Conservation (phyloP, 805 yeast species). For the Phaffomyces antillensis region DNA sequence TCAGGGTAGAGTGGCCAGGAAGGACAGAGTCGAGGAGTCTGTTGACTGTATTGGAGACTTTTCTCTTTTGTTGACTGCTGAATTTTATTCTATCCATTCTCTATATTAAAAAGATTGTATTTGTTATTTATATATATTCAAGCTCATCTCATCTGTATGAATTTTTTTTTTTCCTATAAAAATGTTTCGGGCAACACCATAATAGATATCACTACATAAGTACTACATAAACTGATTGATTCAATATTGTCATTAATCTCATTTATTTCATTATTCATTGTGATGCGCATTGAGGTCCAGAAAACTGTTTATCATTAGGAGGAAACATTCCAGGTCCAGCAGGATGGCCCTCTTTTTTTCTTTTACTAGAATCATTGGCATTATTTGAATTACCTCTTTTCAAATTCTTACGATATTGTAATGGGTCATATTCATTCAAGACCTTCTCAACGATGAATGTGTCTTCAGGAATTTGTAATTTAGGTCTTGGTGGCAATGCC, state of each 20-base stretch:
- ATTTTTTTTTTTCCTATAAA: not conserved
- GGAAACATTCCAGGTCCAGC: not conserved
- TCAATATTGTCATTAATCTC: too few species aligned
- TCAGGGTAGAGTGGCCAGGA: slow-evolving; percentile 27
- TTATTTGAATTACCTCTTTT: not conserved
- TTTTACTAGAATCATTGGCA: slow-evolving; percentile 3
- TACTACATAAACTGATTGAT: not conserved
- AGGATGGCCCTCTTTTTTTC: slow-evolving; percentile 3
- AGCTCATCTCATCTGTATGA: slow-evolving; percentile 3
- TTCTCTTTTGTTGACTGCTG: not conserved
- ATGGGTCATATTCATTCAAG: slow-evolving; percentile 11
- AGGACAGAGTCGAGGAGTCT: slow-evolving; percentile 30
- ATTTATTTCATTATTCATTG: slow-evolving; percentile 2
- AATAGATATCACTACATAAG: too few species aligned
- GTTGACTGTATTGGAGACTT: slow-evolving; percentile 32
- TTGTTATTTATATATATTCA: not conserved
- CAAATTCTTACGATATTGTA: not conserved
- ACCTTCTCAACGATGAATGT: slow-evolving; percentile 50
- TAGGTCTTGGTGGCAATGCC: slow-evolving; percentile 70
- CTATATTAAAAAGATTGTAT: not conserved
- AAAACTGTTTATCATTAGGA: not conserved
- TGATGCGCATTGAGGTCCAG: slow-evolving; percentile 4
- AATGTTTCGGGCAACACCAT: not conserved
- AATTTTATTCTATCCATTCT: slow-evolving; percentile 9
- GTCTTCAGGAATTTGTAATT: slow-evolving; percentile 52